Evolutionary conservation across 805 yeast species (phyloP).

Genomic region (Kodamaea fukazawae): DNA sequence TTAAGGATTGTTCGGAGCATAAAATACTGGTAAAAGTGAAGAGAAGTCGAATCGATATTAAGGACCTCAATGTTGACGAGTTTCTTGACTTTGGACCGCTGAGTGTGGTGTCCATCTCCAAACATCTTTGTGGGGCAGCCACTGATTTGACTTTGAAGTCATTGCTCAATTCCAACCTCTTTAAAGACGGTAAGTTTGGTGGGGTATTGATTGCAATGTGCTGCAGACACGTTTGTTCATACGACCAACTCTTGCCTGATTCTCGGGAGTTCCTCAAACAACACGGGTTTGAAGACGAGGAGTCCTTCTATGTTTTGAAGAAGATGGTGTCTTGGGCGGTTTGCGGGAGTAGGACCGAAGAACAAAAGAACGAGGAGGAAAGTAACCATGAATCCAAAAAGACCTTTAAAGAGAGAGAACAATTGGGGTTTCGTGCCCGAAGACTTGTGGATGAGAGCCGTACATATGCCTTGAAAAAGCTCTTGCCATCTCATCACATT

Average conservation of each 20-base stretch:
- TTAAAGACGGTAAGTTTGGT: conserved; percentile 23
- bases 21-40: conserved; percentile 31
- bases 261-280: conserved; percentile 40
- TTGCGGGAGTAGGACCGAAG: conserved; percentile 49
- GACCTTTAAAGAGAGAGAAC: conserved; percentile 46
- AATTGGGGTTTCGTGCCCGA: conserved; percentile 66
- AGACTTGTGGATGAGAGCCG: conserved; percentile 75
- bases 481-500: conserved; percentile 38
- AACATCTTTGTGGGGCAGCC: conserved; percentile 92
- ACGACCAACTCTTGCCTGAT: conserved; percentile 49
- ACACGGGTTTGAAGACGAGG: conserved; percentile 29
- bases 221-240: conserved; percentile 81
- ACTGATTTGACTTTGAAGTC: conserved; percentile 81
- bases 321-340: conserved; percentile 89
- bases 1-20: conserved; percentile 45
- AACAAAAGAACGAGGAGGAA: neutral
- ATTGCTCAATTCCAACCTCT: conserved; percentile 40
- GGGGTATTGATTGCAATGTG: conserved; percentile 88
- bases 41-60: conserved; percentile 73
- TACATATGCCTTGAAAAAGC: conserved; percentile 40
- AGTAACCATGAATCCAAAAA: conserved; percentile 46
- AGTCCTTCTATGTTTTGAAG: conserved; percentile 48
- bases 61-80: conserved; percentile 59
- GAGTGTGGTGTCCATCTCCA: conserved; percentile 64
- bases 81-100: conserved; percentile 31